phyloP scores from a whole-genome alignment of 176 grass and related monocot genomes.

The Musa acuminata region DNA sequence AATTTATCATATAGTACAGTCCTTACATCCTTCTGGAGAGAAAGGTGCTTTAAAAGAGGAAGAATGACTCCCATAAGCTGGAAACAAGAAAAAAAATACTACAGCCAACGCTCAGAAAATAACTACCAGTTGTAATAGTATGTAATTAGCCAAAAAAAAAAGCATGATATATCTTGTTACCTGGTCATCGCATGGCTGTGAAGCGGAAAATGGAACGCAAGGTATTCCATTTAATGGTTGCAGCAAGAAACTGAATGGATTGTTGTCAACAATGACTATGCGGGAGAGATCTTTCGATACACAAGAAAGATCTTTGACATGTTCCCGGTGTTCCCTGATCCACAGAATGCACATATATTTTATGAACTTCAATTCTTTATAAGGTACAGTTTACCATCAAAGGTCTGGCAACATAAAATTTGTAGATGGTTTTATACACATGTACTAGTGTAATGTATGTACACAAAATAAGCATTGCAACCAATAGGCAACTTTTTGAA shows the following conservation, averaged over 20 bases:
- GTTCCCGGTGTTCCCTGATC: conserved; percentile 83
- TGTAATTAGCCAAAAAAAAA: neutral
- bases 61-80: conserved; percentile 72
- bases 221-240: conserved; percentile 96
- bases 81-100: conserved; percentile 4
- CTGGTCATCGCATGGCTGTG: conserved; percentile 74
- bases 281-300: conserved; percentile 66
- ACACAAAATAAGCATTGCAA: no score
- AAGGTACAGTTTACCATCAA: no score
- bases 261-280: conserved; percentile 86
- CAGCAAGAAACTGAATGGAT: conserved; percentile 94
- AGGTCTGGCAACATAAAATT: no score
- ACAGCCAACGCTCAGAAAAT: neutral
- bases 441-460: no score
- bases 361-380: neutral
- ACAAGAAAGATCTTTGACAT: conserved; percentile 97
- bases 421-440: no score
- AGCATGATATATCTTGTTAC: conserved; percentile 31
- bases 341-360: neutral
- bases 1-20: conserved; percentile 59
- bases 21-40: conserved; percentile 68
- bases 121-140: neutral
- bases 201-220: conserved; percentile 89
- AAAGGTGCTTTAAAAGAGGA: conserved; percentile 79
- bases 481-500: no score